Evolutionary conservation across 805 yeast genomes (phyloP).

Genomic region (Metschnikowia lunata): DNA sequence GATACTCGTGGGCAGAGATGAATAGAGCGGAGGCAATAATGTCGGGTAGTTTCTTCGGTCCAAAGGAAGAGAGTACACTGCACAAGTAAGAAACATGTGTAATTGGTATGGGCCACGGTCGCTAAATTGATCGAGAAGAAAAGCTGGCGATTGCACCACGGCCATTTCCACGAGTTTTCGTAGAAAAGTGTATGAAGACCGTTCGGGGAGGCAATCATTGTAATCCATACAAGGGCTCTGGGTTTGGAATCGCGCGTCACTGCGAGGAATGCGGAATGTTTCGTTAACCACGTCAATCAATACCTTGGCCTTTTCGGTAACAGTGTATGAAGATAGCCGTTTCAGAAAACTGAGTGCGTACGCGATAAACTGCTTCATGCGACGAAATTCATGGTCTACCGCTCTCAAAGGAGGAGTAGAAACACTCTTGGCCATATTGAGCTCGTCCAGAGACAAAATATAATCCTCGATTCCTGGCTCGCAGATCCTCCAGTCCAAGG

Average conservation of each 20-base stretch:
- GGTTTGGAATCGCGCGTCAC: constrained; percentile 22
- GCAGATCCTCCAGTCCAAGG: constrained; percentile 67
- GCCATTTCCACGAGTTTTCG: constrained; percentile 9
- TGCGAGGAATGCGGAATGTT: constrained; percentile 19
- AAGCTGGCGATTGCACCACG: constrained; percentile 11
- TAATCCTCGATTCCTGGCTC: constrained; percentile 52
- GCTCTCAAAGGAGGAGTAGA: not conserved
- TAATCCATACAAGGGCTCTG: constrained; percentile 14
- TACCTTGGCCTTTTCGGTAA: constrained; percentile 23
- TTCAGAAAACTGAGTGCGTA: constrained; percentile 47
- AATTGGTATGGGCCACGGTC: constrained; percentile 10
- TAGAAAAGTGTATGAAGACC: constrained; percentile 6
- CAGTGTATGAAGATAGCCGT: constrained; percentile 26
- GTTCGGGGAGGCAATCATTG: constrained; percentile 2
- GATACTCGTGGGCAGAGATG: too few relatives aligned
- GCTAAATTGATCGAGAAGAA: constrained; percentile 12
- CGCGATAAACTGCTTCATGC: constrained; percentile 46
- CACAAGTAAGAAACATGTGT: not conserved
- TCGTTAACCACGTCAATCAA: constrained; percentile 32
- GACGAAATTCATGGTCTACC: constrained; percentile 32
- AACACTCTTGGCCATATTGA: constrained; percentile 7
- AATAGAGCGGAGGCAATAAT: too few relatives aligned
- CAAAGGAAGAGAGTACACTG: too few relatives aligned
- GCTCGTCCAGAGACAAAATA: constrained; percentile 32
- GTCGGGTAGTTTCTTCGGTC: too few relatives aligned